Percentiles rank a stretch among this genome's conserved stretches.
Conservation (phyloP, 192 early-diverging fungal genomes). For the Lobulomyces angularis region DNA sequence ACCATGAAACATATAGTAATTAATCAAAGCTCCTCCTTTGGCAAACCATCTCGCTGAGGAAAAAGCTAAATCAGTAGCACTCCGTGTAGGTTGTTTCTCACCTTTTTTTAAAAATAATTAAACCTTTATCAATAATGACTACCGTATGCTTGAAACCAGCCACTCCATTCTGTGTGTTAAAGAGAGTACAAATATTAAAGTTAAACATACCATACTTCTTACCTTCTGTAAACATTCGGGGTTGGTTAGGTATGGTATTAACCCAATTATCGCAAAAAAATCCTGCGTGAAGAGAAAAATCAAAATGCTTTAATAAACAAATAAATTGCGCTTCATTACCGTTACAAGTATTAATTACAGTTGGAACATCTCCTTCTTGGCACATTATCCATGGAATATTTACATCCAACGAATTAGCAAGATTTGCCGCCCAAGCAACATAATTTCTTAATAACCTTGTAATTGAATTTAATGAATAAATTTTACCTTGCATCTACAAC, state of each 20-base stretch:
- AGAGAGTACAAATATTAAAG: no score
- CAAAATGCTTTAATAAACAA: no score
- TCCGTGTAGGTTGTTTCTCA: conserved; percentile 26
- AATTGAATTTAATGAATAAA: no score
- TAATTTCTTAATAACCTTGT: no score
- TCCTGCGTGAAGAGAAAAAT: no score
- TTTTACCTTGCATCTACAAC: conserved; percentile 7
- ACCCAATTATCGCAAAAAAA: conserved; percentile 43
- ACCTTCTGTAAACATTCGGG: no score
- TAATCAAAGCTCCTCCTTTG: conserved; percentile 38
- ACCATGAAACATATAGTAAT: conserved; percentile 50
- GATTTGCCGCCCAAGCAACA: conserved; percentile 23
- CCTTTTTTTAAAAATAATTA: no score
- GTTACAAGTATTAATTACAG: conserved; percentile 1
- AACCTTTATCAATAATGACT: no score
- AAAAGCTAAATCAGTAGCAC: conserved; percentile 43
- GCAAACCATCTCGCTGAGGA: conserved; percentile 42
- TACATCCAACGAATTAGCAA: conserved; percentile 22
- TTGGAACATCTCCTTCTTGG: conserved; percentile 21
- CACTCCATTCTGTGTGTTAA: no score
- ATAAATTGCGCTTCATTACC: conserved; percentile 26
- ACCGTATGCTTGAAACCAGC: no score
- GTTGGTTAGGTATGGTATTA: no score
- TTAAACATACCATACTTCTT: no score
- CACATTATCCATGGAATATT: conserved; percentile 55